Conservation (phyloP, 2,329 filamentous ascomycete genomes). For the Macrophomina phaseolina region DNA sequence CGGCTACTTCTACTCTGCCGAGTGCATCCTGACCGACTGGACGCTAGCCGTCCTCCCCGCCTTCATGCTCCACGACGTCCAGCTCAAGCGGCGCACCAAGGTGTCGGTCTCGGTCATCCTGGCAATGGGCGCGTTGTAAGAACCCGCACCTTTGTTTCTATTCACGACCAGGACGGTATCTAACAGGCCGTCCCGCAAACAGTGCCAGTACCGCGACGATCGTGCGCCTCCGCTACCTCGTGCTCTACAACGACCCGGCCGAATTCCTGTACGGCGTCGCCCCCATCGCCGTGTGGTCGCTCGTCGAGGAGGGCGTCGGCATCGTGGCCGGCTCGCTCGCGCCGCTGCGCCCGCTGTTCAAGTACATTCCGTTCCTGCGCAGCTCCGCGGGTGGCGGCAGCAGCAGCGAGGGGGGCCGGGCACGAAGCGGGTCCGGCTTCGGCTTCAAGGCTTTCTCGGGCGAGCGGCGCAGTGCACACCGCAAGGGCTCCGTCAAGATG, state of each 20-base stretch:
- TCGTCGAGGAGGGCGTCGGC: conserved; percentile 57
- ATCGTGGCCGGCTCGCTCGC: conserved; percentile 57
- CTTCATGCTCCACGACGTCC: conserved; percentile 47
- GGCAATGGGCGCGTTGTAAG: conserved; percentile 51
- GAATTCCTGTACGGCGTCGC: conserved; percentile 51
- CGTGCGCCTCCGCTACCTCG: conserved; percentile 52
- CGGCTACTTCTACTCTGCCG: conserved; percentile 42
- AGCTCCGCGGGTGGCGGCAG: conserved; percentile 32
- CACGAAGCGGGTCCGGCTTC: no score
- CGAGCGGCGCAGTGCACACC: no score
- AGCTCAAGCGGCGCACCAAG: conserved; percentile 53
- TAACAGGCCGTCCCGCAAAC: conserved; percentile 12
- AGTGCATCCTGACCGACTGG: conserved; percentile 41
- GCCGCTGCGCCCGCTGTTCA: conserved; percentile 53
- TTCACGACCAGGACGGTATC: no score
- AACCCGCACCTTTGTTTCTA: background rate
- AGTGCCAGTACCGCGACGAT: conserved; percentile 48
- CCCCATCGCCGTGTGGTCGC: conserved; percentile 53
- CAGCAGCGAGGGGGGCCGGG: background rate
- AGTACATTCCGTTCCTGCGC: conserved; percentile 32
- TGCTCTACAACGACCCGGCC: conserved; percentile 44
- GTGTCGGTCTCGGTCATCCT: conserved; percentile 53
- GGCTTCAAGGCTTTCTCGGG: no score
- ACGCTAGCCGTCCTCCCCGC: conserved; percentile 41
- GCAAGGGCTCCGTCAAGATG: background rate